These are phyloP conservation scores for Besnoitia besnoiti DNA, from an alignment of 169 alveolate genomes.

Conservation along the genomic window DNA sequence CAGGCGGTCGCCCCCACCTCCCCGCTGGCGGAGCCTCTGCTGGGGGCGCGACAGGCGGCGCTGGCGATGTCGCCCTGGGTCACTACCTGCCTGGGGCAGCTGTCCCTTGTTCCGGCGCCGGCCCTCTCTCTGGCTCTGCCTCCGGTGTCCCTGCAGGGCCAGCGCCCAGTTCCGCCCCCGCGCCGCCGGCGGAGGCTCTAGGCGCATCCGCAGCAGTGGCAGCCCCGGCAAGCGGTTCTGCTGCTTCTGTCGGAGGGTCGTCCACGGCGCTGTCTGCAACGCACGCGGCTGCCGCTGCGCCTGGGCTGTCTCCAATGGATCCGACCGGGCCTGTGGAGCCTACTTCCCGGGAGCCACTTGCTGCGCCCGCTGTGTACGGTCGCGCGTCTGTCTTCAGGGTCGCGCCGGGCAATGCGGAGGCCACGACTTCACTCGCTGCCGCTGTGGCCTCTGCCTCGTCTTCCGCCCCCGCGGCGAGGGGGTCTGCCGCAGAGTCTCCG, in stretches of 20 bases:
- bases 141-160: neutral
- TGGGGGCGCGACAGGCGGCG: neutral
- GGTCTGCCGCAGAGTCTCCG: neutral
- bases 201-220: too few relatives aligned
- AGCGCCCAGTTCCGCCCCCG: neutral
- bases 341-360: too few relatives aligned
- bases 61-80: neutral
- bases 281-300: too few relatives aligned
- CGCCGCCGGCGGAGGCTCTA: too few relatives aligned
- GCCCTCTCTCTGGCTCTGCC: constrained; percentile 7
- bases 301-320: too few relatives aligned
- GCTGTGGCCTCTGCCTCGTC: neutral
- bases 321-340: too few relatives aligned
- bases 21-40: neutral
- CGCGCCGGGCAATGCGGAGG: neutral
- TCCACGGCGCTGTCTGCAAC: too few relatives aligned
- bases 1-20: neutral
- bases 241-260: too few relatives aligned
- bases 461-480: neutral
- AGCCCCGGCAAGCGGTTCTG: too few relatives aligned
- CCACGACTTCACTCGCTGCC: neutral
- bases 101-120: neutral
- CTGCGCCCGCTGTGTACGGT: neutral
- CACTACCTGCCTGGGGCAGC: neutral
- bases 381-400: neutral